Evolutionary conservation across 192 early-diverging fungal species (phyloP), one percentile per base, ranked within the genome.

Genomic region (Coemansia sp.): DNA sequence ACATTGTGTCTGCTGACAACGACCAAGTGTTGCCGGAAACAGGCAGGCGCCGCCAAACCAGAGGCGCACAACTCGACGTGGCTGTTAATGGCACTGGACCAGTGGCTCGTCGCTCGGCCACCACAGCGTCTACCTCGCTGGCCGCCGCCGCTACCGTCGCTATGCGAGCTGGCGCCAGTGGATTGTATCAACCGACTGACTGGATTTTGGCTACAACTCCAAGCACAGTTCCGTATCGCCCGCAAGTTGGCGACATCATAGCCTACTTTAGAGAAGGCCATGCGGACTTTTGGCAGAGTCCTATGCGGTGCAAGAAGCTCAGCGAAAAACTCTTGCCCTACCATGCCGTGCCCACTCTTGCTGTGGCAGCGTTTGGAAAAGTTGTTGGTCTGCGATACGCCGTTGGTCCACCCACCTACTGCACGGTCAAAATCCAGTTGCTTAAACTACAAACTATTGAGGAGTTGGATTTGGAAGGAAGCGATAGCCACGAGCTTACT

Each of bases 331-430:
- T 80, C 42, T 68, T 82, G 17, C 78, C 81, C 0, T 81, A 74
- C 40, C 54, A 65, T 9, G 45, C 63, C 1, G 56, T 63, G 35
- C 66, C 81, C 6, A 54, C 35, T 9, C 71, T 83, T 7, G 54
- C 73, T 1, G 72, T 77, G 15, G 70, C 83, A 0, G 78, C 70
- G 3, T 88, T 84, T 73, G 85, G 79, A 8, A 74, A 70, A 15
- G 81, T 90, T 1, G 63, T 65, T 1, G 58, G 70, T 19, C 64
- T 85, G 49, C 65, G 68, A 19, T 90, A 85, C 67, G 63, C 71
- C 6, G 85, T 88, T 8, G 88, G 88, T 0, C 88, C 86, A 7
- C 88, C 86, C 3, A 78, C 84, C 0, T 86, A 74, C 60, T 90
- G 88, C 56, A 70, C 68, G 1, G 55, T 82, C 9, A 82, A 78